phyloP scores from a whole-genome alignment of 805 yeast genomes.

The Tetrapisispora namnaoensis region DNA sequence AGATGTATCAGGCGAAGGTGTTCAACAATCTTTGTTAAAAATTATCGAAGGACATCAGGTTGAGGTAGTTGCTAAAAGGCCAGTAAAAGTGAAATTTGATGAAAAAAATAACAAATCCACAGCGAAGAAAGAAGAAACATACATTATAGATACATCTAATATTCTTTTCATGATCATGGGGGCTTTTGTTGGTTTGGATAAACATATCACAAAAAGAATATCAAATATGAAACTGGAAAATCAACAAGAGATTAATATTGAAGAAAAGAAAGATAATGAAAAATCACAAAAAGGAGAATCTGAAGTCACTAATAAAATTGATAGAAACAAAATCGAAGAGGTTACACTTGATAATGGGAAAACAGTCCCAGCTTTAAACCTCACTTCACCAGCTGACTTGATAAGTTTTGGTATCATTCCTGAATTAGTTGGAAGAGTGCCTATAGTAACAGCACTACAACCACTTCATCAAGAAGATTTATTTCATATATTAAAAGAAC shows the following conservation, averaged over 20 bases:
- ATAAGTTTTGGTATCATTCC: slow-evolving; percentile 48
- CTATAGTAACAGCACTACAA: slow-evolving; percentile 41
- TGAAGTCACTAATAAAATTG: not conserved
- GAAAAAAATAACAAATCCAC: slow-evolving; percentile 25
- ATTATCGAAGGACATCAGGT: slow-evolving; percentile 48
- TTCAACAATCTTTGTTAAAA: slow-evolving; percentile 49
- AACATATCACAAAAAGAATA: slow-evolving; percentile 36
- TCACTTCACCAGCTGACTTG: slow-evolving; percentile 42
- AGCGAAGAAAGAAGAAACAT: slow-evolving; percentile 34
- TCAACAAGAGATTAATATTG: slow-evolving; percentile 5
- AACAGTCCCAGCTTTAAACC: slow-evolving; percentile 34
- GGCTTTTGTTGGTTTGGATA: slow-evolving; percentile 51
- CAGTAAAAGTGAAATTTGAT: slow-evolving; percentile 24
- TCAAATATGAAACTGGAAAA: slow-evolving; percentile 14
- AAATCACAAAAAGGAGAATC: slow-evolving; percentile 2
- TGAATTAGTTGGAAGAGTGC: slow-evolving; percentile 50
- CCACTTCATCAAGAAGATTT: slow-evolving; percentile 39
- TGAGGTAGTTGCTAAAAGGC: slow-evolving; percentile 38
- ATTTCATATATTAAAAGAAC: slow-evolving; percentile 42
- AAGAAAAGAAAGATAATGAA: slow-evolving; percentile 2
- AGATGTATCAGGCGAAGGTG: slow-evolving; percentile 58
- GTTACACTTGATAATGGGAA: slow-evolving; percentile 32
- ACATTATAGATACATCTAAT: slow-evolving; percentile 44
- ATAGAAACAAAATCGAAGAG: slow-evolving; percentile 25
- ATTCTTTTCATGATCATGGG: slow-evolving; percentile 51